Evolutionary conservation across 192 early-diverging fungal genomes (phyloP).

Genomic region (Podila clonocystis): DNA sequence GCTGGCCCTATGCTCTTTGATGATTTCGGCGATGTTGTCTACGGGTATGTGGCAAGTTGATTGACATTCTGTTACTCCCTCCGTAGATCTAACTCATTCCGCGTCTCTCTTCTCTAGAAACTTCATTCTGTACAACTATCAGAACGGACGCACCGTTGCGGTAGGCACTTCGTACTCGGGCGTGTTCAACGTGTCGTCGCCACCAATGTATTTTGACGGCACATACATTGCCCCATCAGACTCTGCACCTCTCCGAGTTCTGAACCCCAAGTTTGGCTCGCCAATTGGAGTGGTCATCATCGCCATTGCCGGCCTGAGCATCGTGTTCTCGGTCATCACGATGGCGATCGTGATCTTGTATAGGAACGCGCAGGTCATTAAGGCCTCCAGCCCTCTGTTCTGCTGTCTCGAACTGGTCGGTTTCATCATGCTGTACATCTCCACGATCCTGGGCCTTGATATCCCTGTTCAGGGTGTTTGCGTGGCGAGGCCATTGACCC

Average conservation of each 20-base stretch:
- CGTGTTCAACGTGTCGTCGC: constrained; percentile 32
- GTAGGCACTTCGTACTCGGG: constrained; percentile 51
- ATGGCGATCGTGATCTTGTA: constrained; percentile 46
- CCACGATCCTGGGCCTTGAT: constrained; percentile 38
- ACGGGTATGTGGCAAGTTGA: constrained; percentile 12
- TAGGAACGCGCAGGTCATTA: constrained; percentile 50
- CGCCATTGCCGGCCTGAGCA: constrained; percentile 32
- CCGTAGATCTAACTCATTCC: background rate
- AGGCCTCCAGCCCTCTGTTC: constrained; percentile 58
- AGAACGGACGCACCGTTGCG: constrained; percentile 30
- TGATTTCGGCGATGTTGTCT: constrained; percentile 30
- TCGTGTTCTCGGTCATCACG: constrained; percentile 37
- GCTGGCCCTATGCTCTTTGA: constrained; percentile 49
- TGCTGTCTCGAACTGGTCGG: constrained; percentile 55
- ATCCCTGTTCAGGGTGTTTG: constrained; percentile 33
- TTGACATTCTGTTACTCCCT: background rate
- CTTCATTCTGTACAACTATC: constrained; percentile 52
- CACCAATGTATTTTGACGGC: constrained; percentile 52
- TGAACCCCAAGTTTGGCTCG: constrained; percentile 38
- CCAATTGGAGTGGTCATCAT: constrained; percentile 43
- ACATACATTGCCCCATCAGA: constrained; percentile 39
- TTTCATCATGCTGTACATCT: constrained; percentile 42
- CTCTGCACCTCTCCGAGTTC: constrained; percentile 21
- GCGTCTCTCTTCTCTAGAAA: constrained; percentile 35
- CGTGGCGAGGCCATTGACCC: constrained; percentile 35